Conservation (phyloP, 257 asterid genomes). For the Henckelia pumila region DNA sequence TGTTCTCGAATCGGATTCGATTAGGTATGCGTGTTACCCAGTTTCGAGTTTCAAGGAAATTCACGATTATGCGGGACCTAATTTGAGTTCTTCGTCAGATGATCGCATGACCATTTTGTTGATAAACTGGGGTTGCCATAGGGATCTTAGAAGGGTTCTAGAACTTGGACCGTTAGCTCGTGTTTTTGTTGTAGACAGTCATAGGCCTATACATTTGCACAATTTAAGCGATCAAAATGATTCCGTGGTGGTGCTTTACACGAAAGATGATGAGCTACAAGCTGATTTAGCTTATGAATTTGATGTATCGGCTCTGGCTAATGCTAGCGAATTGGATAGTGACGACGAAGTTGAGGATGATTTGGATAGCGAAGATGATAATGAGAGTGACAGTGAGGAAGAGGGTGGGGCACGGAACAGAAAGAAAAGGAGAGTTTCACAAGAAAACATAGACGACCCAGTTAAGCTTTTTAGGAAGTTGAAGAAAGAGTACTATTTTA, state of each 20-base stretch:
- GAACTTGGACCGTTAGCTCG: slow-evolving; percentile 57
- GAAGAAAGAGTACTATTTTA: slow-evolving; percentile 72
- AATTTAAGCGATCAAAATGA: slow-evolving; percentile 71
- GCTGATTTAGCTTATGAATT: slow-evolving; percentile 83
- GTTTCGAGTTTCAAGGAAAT: slow-evolving; percentile 89
- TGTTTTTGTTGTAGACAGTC: slow-evolving; percentile 92
- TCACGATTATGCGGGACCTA: slow-evolving; percentile 72
- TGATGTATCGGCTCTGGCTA: slow-evolving; percentile 83
- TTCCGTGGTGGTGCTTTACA: slow-evolving; percentile 78
- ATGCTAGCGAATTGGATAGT: slow-evolving; percentile 73
- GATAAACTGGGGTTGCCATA: slow-evolving; percentile 96
- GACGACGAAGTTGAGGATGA: slow-evolving; percentile 78
- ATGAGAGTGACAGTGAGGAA: slow-evolving; percentile 58
- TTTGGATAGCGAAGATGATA: slow-evolving; percentile 61
- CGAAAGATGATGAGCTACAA: slow-evolving; percentile 74
- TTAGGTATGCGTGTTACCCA: slow-evolving; percentile 95
- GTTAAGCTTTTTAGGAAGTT: slow-evolving; percentile 66
- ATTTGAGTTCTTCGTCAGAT: slow-evolving; percentile 40
- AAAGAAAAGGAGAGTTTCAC: slow-evolving; percentile 60
- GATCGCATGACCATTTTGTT: slow-evolving; percentile 74
- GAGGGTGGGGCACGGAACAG: slow-evolving; percentile 48
- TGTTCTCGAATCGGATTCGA: slow-evolving; percentile 88
- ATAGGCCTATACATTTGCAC: slow-evolving; percentile 94
- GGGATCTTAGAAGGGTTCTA: slow-evolving; percentile 74
- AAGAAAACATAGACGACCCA: slow-evolving; percentile 50